Evolutionary conservation across 2,329 filamentous ascomycete genomes (phyloP), one percentile per base, ranked within the genome.

Genomic region (Mycocentrospora acerina): DNA sequence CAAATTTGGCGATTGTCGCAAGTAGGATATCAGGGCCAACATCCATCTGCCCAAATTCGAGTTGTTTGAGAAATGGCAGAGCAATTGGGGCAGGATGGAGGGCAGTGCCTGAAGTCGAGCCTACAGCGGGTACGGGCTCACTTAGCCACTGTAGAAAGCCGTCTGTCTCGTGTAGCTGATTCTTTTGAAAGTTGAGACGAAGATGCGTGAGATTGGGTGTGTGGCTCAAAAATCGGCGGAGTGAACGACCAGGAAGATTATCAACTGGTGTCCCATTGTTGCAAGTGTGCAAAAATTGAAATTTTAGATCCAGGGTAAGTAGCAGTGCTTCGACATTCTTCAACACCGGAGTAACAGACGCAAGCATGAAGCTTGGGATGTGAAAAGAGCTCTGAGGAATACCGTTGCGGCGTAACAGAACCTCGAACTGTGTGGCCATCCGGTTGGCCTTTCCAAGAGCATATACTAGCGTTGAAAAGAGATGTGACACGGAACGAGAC

Each of bases 151-250:
- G 18, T 3, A 79, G 39, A 9, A 78, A 47, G 1, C 57, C 48
- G 12, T 35, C 39, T 9, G 53, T 50, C 0, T 57, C 46, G 2
- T 56, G 37, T 3, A 51, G 37, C 4, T 38, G 13, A 4, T 36
- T 34, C 28, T 48, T 54, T 16, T 47, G 42, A 19, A 77, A 74
- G 48, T 82, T 82, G 29, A 82, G 53, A 3, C 80, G 72, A 4
- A 83, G 64, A 48, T 79, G 73, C 19, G 69, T 68, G 5, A 83
- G 43, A 13, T 75, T 74, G 3, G 60, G 43, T 1, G 69, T 57
- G 18, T 58, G 58, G 1, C 55, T 52, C 4, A 80, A 57, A 32
- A 79, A 77, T 12, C 46, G 44, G 35, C 38, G 59, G 40, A 46
- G 49, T 24, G 59, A 56, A 25, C 52, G 53, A 45, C 46, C 33